These are phyloP conservation scores for Penicillium decumbens DNA, from an alignment of 2,329 filamentous ascomycete species.

Conservation along the genomic window DNA sequence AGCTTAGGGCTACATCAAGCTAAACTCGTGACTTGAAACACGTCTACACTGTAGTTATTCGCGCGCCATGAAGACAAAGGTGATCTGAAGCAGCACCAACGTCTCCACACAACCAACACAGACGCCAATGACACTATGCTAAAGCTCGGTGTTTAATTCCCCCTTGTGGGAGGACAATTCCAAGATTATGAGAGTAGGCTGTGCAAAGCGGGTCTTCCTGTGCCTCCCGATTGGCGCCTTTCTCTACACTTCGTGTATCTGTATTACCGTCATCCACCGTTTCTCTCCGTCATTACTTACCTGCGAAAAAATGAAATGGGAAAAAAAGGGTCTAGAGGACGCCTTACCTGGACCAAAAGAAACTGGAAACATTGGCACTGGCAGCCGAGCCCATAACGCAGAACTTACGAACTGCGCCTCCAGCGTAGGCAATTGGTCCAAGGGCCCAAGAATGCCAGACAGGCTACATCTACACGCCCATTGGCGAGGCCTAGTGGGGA, in stretches of 20 bases:
- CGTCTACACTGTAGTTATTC: slow-evolving; percentile 1
- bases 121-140: slow-evolving; percentile 15
- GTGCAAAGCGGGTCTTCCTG: slow-evolving; percentile 20
- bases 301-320: neutral
- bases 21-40: neutral
- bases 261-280: slow-evolving; percentile 13
- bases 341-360: no score
- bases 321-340: no score
- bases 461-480: neutral
- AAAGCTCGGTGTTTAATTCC: slow-evolving; percentile 13
- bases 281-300: slow-evolving; percentile 8
- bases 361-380: no score
- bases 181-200: slow-evolving; percentile 19
- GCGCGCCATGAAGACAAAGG: slow-evolving; percentile 11
- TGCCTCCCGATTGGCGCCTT: slow-evolving; percentile 14
- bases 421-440: neutral
- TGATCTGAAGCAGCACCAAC: neutral
- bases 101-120: neutral
- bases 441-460: neutral
- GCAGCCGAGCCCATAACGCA: no score
- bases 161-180: slow-evolving; percentile 14
- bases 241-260: slow-evolving; percentile 2
- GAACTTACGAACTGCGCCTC: neutral
- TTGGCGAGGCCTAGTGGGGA: slow-evolving; percentile 17
- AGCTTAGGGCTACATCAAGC: slow-evolving; percentile 12